Conservation (phyloP, 306 rosid genomes). For the Begonia peltatifolia region DNA sequence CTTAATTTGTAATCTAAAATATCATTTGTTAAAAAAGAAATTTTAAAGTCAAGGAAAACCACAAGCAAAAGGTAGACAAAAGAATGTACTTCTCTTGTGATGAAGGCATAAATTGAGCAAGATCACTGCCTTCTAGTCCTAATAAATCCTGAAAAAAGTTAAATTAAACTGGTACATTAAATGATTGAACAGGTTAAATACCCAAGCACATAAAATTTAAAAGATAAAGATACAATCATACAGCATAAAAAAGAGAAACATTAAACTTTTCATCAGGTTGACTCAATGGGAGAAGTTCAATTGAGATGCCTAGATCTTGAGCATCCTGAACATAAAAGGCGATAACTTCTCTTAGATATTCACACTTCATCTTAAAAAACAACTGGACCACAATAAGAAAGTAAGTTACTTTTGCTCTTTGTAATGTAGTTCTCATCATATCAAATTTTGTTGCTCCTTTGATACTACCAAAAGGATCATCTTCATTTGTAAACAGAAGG, state of each 20-base stretch:
- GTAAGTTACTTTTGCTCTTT: conserved; percentile 67
- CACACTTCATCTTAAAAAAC: conserved; percentile 8
- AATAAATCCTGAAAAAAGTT: conserved; percentile 45
- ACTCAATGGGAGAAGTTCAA: conserved; percentile 83
- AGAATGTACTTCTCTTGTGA: conserved; percentile 54
- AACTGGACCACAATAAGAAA: conserved; percentile 10
- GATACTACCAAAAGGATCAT: conserved; percentile 75
- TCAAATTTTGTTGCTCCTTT: conserved; percentile 60
- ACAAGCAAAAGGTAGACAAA: conserved; percentile 4
- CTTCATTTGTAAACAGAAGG: conserved; percentile 81
- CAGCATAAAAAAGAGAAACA: conserved; percentile 59
- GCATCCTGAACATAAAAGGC: conserved; percentile 51
- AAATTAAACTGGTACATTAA: conserved; percentile 1
- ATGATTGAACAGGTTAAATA: neutral
- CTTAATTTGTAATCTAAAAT: too few species aligned
- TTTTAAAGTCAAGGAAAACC: conserved; percentile 2
- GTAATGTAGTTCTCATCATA: conserved; percentile 74
- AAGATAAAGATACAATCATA: conserved; percentile 23
- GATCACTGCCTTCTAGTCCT: conserved; percentile 57
- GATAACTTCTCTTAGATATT: conserved; percentile 8
- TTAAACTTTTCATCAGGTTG: conserved; percentile 37
- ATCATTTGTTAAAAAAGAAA: neutral
- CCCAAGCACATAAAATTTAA: conserved; percentile 8
- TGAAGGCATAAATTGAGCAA: conserved; percentile 45
- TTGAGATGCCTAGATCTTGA: conserved; percentile 74